phyloP scores from a whole-genome alignment of 441 rosid species.

The Gossypium trilobum region DNA sequence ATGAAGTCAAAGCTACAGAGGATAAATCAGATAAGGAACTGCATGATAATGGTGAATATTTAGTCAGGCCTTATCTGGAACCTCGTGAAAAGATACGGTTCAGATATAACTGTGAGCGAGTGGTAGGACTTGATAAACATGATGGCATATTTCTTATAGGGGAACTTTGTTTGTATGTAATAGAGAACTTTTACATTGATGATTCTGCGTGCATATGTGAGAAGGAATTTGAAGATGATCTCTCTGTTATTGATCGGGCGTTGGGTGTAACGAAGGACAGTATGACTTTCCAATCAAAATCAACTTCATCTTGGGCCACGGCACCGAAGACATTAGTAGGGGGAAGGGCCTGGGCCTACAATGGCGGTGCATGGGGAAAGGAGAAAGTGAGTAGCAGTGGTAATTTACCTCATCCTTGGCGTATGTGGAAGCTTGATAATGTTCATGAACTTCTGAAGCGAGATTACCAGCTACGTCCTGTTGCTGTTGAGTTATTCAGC shows the following conservation, averaged over 20 bases:
- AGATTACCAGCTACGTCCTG: slow-evolving; percentile 99
- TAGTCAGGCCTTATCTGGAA: slow-evolving; percentile 94
- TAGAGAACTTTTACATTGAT: slow-evolving; percentile 90
- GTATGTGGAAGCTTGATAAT: slow-evolving; percentile 95
- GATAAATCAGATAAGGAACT: slow-evolving; percentile 84
- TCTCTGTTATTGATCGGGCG: slow-evolving; percentile 99
- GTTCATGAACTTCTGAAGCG: slow-evolving; percentile 98
- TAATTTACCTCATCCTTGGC: slow-evolving; percentile 94
- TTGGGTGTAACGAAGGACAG: slow-evolving; percentile 94
- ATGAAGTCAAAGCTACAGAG: slow-evolving; percentile 50
- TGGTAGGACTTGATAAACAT: slow-evolving; percentile 95
- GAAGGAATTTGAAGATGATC: slow-evolving; percentile 94
- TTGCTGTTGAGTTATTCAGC: slow-evolving; percentile 98
- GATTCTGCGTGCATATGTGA: slow-evolving; percentile 84
- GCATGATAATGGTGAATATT: slow-evolving; percentile 91
- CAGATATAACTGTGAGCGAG: slow-evolving; percentile 94
- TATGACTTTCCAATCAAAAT: slow-evolving; percentile 80
- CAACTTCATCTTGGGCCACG: slow-evolving; percentile 69
- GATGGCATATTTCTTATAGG: slow-evolving; percentile 98
- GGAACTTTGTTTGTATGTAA: slow-evolving; percentile 80
- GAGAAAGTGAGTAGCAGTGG: slow-evolving; percentile 73
- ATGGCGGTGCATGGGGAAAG: slow-evolving; percentile 99
- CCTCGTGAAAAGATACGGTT: slow-evolving; percentile 85
- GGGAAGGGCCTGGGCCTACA: slow-evolving; percentile 99
- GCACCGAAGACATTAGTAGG: slow-evolving; percentile 59